Percentiles rank a stretch among this genome's conserved stretches.
These are phyloP conservation scores for Gossypium arboreum DNA, from an alignment of 345 rosid species.

Conservation along the genomic window DNA sequence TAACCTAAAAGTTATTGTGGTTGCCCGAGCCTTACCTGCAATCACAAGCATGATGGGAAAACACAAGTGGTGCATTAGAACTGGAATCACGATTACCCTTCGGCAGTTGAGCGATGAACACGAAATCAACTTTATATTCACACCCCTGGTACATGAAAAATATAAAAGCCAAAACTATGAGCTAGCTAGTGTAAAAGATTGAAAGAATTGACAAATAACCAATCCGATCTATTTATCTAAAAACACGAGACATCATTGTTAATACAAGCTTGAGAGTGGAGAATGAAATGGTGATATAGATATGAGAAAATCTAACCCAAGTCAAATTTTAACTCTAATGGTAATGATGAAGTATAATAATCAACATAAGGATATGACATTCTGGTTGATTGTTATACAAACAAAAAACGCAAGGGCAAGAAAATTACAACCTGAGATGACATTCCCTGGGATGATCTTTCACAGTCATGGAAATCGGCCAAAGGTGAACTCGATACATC, in stretches of 20 bases:
- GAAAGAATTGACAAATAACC: not conserved
- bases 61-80: slow-evolving; percentile 40
- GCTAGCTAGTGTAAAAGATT: not conserved
- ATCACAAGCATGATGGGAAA: slow-evolving; percentile 77
- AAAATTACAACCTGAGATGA: slow-evolving; percentile 53
- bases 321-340: not conserved
- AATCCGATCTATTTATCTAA: not conserved
- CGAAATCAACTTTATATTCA: slow-evolving; percentile 57
- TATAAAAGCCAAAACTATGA: slow-evolving; percentile 4
- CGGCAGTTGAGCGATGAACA: slow-evolving; percentile 52
- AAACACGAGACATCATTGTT: not conserved
- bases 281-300: slow-evolving; percentile 1
- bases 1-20: not conserved
- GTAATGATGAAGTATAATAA: not conserved
- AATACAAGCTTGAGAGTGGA: not conserved
- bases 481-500: slow-evolving; percentile 64
- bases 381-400: not conserved
- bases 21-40: slow-evolving; percentile 52
- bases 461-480: slow-evolving; percentile 68
- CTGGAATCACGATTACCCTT: slow-evolving; percentile 34
- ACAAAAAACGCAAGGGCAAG: not conserved
- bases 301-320: not conserved
- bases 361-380: not conserved
- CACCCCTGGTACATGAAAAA: slow-evolving; percentile 44
- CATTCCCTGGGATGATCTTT: slow-evolving; percentile 55